phyloP scores from a whole-genome alignment of 2,329 filamentous ascomycete genomes.

The Dactylellina parvicollis region DNA sequence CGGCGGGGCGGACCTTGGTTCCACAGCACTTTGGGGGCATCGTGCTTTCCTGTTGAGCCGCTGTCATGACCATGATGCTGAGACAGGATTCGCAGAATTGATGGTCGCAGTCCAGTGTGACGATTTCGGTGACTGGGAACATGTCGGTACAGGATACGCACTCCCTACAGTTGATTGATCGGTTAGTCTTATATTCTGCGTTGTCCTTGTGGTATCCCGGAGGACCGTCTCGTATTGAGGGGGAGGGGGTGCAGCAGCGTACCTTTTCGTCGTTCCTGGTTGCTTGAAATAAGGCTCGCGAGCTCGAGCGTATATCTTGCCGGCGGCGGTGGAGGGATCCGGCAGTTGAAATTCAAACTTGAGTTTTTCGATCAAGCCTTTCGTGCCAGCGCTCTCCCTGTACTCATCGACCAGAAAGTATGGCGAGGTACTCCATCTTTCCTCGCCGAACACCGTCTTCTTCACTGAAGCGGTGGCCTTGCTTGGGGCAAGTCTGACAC shows the following conservation, averaged over 20 bases:
- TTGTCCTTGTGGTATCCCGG: neutral
- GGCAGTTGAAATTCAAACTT: conserved; percentile 35
- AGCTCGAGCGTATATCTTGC: conserved; percentile 46
- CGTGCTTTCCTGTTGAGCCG: conserved; percentile 41
- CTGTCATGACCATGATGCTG: conserved; percentile 37
- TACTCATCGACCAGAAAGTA: conserved; percentile 51
- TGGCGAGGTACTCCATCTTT: conserved; percentile 32
- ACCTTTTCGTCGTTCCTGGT: conserved; percentile 41
- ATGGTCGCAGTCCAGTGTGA: conserved; percentile 37
- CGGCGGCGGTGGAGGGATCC: conserved; percentile 16
- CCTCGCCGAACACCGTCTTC: conserved; percentile 38
- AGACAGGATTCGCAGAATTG: conserved; percentile 41
- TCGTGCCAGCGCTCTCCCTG: conserved; percentile 5
- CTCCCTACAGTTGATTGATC: conserved; percentile 11
- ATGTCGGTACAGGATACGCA: conserved; percentile 48
- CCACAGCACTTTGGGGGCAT: conserved; percentile 52
- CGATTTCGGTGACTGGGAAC: conserved; percentile 32
- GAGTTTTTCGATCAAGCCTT: conserved; percentile 42
- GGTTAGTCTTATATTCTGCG: neutral
- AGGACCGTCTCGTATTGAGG: too few species aligned
- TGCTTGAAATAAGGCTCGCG: conserved; percentile 42
- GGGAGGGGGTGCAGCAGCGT: neutral
- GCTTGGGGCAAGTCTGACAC: conserved; percentile 24
- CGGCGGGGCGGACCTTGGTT: conserved; percentile 16
- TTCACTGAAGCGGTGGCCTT: conserved; percentile 40